Base-by-base conservation (phyloP, 495 filamentous ascomycete species). In the Melanomma pulvis-pyrius region DNA sequence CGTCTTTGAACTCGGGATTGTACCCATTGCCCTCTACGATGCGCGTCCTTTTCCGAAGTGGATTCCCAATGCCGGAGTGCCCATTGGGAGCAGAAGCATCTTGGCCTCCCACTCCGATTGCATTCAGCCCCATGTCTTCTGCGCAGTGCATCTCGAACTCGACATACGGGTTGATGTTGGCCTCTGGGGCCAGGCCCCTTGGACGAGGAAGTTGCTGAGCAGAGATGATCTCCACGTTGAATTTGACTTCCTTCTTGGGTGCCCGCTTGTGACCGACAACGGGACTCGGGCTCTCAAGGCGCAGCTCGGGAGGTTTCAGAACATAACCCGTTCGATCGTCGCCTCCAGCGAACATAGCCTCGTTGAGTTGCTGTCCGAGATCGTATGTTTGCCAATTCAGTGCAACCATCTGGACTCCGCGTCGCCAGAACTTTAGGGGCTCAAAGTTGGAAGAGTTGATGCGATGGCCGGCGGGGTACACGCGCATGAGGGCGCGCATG, bases 321-420 rank as follows among this genome's bases (percentile, higher is more conserved):
- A 98, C 91, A 69, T 97, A 98, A 22, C 94, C 94, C 9, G 89
- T 88, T 54, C 87, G 85, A 77, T 97, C 94, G 22, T 85, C 86
- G 29, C 92, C 92, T 54, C 91, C 89, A n/a, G 91, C 89, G 76
- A 98, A 98, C 94, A 98, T 98, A 65, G 94, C 94, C 58, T 93
- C 90, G 70, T 98, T 98, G 74, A 97, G 81, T 74, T 98, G 92
- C 87, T 96, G 92, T 17, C 91, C 90, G 29, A 92, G 82, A 70
- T 98, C 94, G 71, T 94, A 97, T 0, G 93, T 98, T 76, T 98
- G 94, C 94, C 94, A 98, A 76, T 98, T 98, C 66, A 96, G 81
- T 1, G 94, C 94, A 2, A 87, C 91, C 93, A 97, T 97, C 75
- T 97, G 93, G 11, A 97, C 94, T 30, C 94, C 94, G 55, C 90